Evolutionary conservation across 495 filamentous ascomycete species (phyloP).

Genomic region (Neurospora intermedia): DNA sequence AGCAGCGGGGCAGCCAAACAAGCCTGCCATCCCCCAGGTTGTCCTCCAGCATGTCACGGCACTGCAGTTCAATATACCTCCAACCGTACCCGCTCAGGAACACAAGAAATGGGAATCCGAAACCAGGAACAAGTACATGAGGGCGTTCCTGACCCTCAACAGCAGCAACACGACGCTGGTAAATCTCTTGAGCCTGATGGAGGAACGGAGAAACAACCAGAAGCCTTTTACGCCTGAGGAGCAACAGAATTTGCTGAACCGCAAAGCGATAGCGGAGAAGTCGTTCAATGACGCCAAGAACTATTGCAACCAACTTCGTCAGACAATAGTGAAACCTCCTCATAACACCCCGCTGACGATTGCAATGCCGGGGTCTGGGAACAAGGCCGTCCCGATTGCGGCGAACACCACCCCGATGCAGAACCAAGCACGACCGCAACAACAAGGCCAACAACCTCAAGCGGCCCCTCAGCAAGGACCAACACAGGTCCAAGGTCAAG

Average conservation of each 20-base stretch:
- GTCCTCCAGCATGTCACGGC: slow-evolving; percentile 28
- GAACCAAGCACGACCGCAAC: slow-evolving; percentile 1
- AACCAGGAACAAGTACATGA: slow-evolving; percentile 9
- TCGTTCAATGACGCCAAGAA: slow-evolving; percentile 19
- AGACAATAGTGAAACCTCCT: background rate
- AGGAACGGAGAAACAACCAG: slow-evolving; percentile 23
- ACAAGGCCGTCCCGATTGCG: slow-evolving; percentile 9
- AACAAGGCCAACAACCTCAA: slow-evolving; percentile 10
- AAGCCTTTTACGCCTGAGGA: slow-evolving; percentile 23
- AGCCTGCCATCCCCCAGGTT: slow-evolving; percentile 12
- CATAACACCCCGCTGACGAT: slow-evolving; percentile 13
- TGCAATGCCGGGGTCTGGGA: slow-evolving; percentile 9
- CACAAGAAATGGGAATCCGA: slow-evolving; percentile 22
- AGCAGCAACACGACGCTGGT: slow-evolving; percentile 5
- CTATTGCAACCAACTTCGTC: slow-evolving; percentile 24
- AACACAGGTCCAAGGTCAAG: slow-evolving; percentile 16
- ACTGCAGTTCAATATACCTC: slow-evolving; percentile 20
- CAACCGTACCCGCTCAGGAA: slow-evolving; percentile 8
- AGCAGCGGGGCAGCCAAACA: slow-evolving; percentile 4
- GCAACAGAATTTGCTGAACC: slow-evolving; percentile 19
- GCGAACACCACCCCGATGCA: slow-evolving; percentile 15
- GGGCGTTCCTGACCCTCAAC: slow-evolving; percentile 18
- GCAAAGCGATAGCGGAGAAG: slow-evolving; percentile 22
- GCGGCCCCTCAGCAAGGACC: slow-evolving; percentile 1
- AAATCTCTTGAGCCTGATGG: slow-evolving; percentile 19